Percentiles rank a stretch among this genome's conserved stretches.
These are phyloP conservation scores for Anisogramma anomala DNA, from an alignment of 2,329 filamentous ascomycete genomes.

Conservation along the genomic window DNA sequence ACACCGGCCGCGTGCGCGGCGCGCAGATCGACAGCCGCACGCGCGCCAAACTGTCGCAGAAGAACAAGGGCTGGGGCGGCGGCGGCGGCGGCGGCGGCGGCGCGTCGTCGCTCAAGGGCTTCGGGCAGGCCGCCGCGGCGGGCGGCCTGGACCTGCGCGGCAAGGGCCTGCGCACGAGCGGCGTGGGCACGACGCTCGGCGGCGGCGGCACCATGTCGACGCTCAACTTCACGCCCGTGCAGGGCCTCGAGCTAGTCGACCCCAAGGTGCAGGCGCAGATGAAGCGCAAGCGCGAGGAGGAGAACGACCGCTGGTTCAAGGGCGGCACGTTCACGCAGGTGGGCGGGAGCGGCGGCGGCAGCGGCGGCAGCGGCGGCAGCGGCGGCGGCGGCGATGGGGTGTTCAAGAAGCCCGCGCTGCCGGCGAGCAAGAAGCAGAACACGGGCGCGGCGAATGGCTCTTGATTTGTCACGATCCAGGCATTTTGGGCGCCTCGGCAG, in stretches of 20 bases:
- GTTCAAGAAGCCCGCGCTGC: constrained; percentile 75
- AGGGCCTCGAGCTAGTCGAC: constrained; percentile 89
- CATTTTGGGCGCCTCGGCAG: constrained; percentile 17
- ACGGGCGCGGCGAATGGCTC: constrained; percentile 45
- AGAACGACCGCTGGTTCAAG: constrained; percentile 94
- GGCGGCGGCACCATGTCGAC: constrained; percentile 69
- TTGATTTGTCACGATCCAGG: constrained; percentile 10
- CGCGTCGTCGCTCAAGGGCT: constrained; percentile 72
- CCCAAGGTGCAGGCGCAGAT: constrained; percentile 83
- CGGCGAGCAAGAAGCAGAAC: constrained; percentile 61
- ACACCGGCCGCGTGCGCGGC: constrained; percentile 79
- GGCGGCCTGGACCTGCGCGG: constrained; percentile 59
- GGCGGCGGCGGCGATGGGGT: constrained; percentile 39
- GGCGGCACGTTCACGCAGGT: constrained; percentile 94
- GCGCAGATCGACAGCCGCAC: constrained; percentile 89
- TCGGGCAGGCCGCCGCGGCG: constrained; percentile 46
- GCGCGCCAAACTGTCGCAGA: constrained; percentile 82
- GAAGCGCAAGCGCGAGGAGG: constrained; percentile 80
- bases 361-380: constrained; percentile 34
- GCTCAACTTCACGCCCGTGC: constrained; percentile 86
- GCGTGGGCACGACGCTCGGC: constrained; percentile 62
- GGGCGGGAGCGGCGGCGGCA: constrained; percentile 37
- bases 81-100: constrained; percentile 54
- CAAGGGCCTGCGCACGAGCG: constrained; percentile 68
- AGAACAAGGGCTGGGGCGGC: constrained; percentile 89